These are phyloP conservation scores for Sporothrix pseudoabietina DNA, from an alignment of 2,329 filamentous ascomycete genomes.

Conservation along the genomic window DNA sequence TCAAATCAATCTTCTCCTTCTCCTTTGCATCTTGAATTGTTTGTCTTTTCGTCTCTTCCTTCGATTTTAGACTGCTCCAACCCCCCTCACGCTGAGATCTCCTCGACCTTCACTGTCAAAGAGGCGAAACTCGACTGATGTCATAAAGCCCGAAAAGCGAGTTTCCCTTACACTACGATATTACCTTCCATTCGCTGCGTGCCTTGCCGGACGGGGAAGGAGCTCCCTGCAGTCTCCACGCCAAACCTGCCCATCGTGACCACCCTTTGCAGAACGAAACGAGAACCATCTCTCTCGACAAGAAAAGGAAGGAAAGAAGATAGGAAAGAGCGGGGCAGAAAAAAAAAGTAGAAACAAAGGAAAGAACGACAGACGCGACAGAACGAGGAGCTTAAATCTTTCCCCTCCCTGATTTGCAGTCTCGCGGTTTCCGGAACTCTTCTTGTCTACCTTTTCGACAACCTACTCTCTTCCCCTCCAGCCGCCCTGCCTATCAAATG, in stretches of 20 bases:
- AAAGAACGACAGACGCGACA: constrained; percentile 6
- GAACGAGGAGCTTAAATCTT: not conserved
- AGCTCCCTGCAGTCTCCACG: constrained; percentile 6
- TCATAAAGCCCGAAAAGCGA: constrained; percentile 13
- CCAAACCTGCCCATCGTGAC: constrained; percentile 15
- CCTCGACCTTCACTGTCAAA: not conserved
- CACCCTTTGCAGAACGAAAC: constrained; percentile 8
- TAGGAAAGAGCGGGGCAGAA: not conserved
- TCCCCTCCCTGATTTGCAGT: not conserved
- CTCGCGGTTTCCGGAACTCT: not conserved
- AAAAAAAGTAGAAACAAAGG: not conserved
- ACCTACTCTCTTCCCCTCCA: not conserved
- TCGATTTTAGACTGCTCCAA: not conserved
- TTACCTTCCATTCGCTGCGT: not conserved
- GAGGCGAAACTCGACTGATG: constrained; percentile 14
- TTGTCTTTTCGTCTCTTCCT: not conserved
- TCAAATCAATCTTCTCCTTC: not conserved
- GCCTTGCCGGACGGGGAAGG: constrained; percentile 26
- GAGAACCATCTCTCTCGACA: not conserved
- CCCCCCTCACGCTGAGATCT: not conserved
- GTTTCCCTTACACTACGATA: constrained; percentile 18
- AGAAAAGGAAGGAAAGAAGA: not conserved
- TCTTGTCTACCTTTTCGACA: not conserved
- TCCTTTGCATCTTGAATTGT: not conserved
- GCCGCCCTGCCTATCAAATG: constrained; percentile 2